Base-by-base conservation (phyloP, 2,329 filamentous ascomycete species). In the Apiospora kogelbergensis region DNA sequence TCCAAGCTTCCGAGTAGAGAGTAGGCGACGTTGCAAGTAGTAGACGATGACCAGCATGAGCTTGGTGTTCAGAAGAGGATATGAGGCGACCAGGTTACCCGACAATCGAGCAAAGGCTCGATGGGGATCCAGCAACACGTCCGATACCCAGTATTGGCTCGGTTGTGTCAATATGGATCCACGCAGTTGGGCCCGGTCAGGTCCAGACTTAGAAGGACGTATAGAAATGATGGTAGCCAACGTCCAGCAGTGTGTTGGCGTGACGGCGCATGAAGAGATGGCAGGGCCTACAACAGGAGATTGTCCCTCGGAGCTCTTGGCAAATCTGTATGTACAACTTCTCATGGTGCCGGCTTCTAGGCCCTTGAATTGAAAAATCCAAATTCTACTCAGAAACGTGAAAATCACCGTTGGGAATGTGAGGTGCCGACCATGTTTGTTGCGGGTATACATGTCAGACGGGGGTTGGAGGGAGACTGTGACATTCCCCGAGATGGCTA, bases 361-460 rank as follows among this genome's bases (percentile, higher is more conserved):
- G 63, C 24, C 63, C 63, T 45, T 65, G 63, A 65, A 65, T 65
- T 30, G 44, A 65, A 65, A 65, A 45, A 30, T 65, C 63, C 24
- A 26, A 45, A 65, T 60, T 60, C 53, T 60, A 60, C 53, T 60
- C 53, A 60, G 53, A 33, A 60, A 60, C 33, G 30, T 30, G 17
- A 65, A 11, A 15, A 10, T 65, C 24, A 45, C 13, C 13, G 22
- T 22, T 10, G 15, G 33, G 63, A 65, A 30, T 65, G 53, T 17
- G 63, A 33, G 15, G 63, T 65, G 63, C 7, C 63, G 7, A 24
- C 24, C 24, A 10, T n/a, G 41, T 15, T n/a, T 44, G 7, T 42
- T n/a, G 13, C 9, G 20, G 33, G 7, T 20, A 17, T 30, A 15
- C 48, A 37, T 60, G 26, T n/a, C 53, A 5, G 7, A 60, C 7